These are phyloP conservation scores for Gossypium raimondii DNA, from an alignment of 345 rosid genomes.

Conservation along the genomic window DNA sequence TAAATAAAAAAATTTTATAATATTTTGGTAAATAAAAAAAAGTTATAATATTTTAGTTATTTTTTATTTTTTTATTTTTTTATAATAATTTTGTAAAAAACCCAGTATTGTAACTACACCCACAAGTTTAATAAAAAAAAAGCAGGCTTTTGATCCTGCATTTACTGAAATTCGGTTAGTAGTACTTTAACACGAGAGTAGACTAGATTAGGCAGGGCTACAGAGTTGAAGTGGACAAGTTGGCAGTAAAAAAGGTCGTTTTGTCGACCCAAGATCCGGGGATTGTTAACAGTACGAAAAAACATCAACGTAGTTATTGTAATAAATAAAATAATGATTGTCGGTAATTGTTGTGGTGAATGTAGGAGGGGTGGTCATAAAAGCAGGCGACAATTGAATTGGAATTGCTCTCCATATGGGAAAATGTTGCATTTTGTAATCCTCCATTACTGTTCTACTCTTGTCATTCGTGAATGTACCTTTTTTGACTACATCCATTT, in stretches of 20 bases:
- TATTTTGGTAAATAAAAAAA: too few relatives aligned
- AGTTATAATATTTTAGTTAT: too few relatives aligned
- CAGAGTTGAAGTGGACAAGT: not conserved
- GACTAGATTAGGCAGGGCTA: too few relatives aligned
- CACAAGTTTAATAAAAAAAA: not conserved
- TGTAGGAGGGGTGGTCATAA: conserved; percentile 18
- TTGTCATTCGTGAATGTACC: not conserved
- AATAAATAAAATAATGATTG: not conserved
- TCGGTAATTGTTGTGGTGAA: not conserved
- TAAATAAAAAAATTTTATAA: too few relatives aligned
- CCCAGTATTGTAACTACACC: not conserved
- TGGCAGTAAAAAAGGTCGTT: not conserved
- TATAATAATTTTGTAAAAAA: too few relatives aligned
- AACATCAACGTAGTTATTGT: not conserved
- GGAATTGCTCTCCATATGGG: conserved; percentile 5
- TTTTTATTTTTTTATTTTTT: too few relatives aligned
- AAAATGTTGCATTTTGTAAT: not conserved
- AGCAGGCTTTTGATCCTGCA: not conserved
- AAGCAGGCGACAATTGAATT: conserved; percentile 30
- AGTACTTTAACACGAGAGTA: not conserved
- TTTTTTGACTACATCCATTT: conserved; percentile 1
- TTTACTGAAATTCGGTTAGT: not conserved
- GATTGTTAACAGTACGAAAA: not conserved
- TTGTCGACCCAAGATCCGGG: conserved; percentile 8
- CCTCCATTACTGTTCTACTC: not conserved